Percentiles rank a stretch among this genome's conserved stretches.
phyloP scores from a whole-genome alignment of 2,329 filamentous ascomycete species.

The Fusarium nodosum region DNA sequence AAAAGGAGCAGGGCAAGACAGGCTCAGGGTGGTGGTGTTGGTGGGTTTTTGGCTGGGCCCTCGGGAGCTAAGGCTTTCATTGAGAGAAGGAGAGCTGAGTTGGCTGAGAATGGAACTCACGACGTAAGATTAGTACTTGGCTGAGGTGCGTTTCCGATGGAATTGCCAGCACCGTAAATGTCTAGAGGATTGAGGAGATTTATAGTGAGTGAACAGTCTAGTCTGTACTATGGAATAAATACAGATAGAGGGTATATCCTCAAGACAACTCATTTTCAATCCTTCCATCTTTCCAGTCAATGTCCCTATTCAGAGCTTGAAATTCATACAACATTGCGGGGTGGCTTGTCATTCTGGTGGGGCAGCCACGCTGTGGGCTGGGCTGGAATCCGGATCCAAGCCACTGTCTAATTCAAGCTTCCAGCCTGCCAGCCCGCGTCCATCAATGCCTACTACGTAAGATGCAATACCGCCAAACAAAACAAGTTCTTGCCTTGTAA shows the following conservation, averaged over 20 bases:
- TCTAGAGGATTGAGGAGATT: too few relatives aligned
- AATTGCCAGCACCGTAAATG: not conserved
- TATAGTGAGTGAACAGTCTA: not conserved
- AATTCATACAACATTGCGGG: conserved; percentile 41
- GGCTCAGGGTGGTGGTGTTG: conserved; percentile 28
- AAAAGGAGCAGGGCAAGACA: conserved; percentile 25
- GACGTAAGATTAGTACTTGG: conserved; percentile 32
- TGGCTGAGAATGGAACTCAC: conserved; percentile 36
- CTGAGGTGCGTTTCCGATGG: not conserved
- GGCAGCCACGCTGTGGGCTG: conserved; percentile 27
- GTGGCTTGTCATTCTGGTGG: conserved; percentile 46
- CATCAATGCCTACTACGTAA: conserved; percentile 8
- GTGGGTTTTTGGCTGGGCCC: conserved; percentile 32
- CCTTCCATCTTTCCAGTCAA: conserved; percentile 1
- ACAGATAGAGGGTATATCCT: not conserved
- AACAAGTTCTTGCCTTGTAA: conserved; percentile 32
- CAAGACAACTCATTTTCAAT: conserved; percentile 25
- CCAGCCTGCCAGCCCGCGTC: not conserved
- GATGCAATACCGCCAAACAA: conserved; percentile 3
- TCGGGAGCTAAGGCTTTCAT: conserved; percentile 21
- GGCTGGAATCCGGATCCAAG: conserved; percentile 19
- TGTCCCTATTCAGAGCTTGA: conserved; percentile 6
- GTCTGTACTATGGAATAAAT: not conserved
- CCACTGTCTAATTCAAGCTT: conserved; percentile 9
- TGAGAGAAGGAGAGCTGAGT: conserved; percentile 30